Base-by-base conservation (phyloP, 768 basidiomycete genomes). In the Guyanaporus albipodus region DNA sequence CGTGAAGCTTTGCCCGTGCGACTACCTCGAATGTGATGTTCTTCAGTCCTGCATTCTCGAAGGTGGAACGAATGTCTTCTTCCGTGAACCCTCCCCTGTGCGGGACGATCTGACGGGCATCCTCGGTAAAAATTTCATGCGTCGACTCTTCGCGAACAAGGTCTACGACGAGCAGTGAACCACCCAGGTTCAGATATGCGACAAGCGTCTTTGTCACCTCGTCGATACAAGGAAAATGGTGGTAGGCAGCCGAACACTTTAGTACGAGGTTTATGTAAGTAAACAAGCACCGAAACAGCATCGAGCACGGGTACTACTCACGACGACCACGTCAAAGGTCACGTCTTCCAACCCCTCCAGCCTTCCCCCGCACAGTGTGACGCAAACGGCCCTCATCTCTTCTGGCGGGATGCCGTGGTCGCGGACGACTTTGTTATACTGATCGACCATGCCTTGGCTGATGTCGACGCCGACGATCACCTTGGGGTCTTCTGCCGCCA, bases 381-480 rank as follows among this genome's bases (percentile, higher is more conserved):
- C 41, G 8, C 79, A 75, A 24, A 87, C 61, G 1, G 83, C 83
- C 9, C 70, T 70, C 82, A 89, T 85, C 57, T 86, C 82, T 41
- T 85, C 80, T 1, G 70, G 64, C 2, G 73, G 56, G 29, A 87
- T 76, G 5, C 85, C 85, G 47, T 87, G 82, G 44, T 83, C 77
- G 17, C 48, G 48, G 11, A 79, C 79, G 18, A 72, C 69, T 42
- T 65, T 56, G 63, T 87, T 87, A 70, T 78, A 91, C 14, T 70
- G 64, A 44, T 87, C 80, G 8, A 90, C 83, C 71, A 82, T 77
- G 1, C 66, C 75, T 52, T 82, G 79, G 65, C 82, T 87, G 58
- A 89, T 84, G 58, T 91, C 89, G 14, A 86, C 79, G 9, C 87
- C 88, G 14, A 88, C 65, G 50, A 90, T 75, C 24, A 70, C 70